phyloP scores from a whole-genome alignment of 306 rosid species.

The Glycine tomentella region DNA sequence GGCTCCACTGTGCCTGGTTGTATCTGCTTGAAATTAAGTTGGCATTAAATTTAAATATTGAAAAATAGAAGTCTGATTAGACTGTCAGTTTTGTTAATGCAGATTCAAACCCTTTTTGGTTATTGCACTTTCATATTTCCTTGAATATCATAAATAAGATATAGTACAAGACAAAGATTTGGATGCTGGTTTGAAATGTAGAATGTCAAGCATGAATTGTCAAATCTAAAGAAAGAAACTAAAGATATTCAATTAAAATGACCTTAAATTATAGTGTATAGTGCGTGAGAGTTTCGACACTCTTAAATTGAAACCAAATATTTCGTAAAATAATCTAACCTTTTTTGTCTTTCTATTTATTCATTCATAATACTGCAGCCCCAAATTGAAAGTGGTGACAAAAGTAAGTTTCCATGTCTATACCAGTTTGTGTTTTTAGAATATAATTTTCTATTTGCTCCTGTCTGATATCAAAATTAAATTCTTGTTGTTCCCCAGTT shows the following conservation, averaged over 20 bases:
- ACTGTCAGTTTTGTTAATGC: too few species aligned
- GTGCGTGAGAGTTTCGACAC: background rate
- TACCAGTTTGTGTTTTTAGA: constrained; percentile 38
- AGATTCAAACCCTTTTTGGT: too few species aligned
- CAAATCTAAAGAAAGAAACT: constrained; percentile 33
- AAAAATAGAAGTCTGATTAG: too few species aligned
- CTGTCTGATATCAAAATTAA: constrained; percentile 39
- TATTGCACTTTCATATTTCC: too few species aligned
- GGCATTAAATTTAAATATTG: too few species aligned
- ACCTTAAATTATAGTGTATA: constrained; percentile 29
- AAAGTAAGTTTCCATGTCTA: constrained; percentile 69
- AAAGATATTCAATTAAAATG: constrained; percentile 9
- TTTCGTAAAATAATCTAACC: too few species aligned
- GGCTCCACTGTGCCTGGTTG: too few species aligned
- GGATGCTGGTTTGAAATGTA: background rate
- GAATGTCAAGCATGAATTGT: constrained; percentile 28
- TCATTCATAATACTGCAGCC: constrained; percentile 70
- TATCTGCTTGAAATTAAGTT: too few species aligned
- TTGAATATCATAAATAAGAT: too few species aligned
- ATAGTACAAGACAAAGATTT: too few species aligned
- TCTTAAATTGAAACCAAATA: constrained; percentile 21
- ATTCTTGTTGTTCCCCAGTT: constrained; percentile 63
- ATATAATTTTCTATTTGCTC: constrained; percentile 16
- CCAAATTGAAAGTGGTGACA: constrained; percentile 94
- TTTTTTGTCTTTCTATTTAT: constrained; percentile 18